These are phyloP conservation scores for Colletotrichum godetiae DNA, from an alignment of 2,329 filamentous ascomycete species.

Conservation along the genomic window DNA sequence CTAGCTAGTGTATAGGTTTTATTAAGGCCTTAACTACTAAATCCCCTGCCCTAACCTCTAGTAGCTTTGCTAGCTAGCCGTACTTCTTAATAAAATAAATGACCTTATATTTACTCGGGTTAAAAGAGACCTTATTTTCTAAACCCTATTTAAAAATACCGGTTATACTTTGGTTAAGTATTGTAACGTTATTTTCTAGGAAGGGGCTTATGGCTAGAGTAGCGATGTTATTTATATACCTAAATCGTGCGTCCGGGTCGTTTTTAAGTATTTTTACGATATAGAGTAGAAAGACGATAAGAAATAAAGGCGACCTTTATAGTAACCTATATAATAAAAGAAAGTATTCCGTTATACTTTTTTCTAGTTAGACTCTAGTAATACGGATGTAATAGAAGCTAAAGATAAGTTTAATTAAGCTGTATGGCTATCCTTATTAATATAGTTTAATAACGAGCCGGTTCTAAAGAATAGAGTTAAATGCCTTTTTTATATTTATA, in stretches of 20 bases:
- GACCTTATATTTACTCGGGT: neutral
- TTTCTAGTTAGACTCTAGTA: slow-evolving; percentile 2
- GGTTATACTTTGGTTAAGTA: neutral
- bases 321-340: neutral
- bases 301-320: slow-evolving; percentile 17
- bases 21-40: neutral
- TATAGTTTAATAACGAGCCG: neutral
- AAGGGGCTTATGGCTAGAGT: neutral
- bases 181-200: neutral
- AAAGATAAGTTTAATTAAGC: neutral
- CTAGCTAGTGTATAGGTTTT: neutral
- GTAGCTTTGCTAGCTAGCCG: neutral
- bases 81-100: neutral
- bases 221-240: neutral
- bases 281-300: slow-evolving; percentile 19
- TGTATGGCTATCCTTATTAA: slow-evolving; percentile 7
- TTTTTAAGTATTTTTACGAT: slow-evolving; percentile 1
- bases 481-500: slow-evolving; percentile 18
- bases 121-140: neutral
- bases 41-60: neutral
- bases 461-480: slow-evolving; percentile 9
- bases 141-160: neutral
- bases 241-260: neutral
- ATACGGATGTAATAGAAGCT: neutral
- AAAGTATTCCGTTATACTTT: neutral